Percentiles rank a stretch among this genome's conserved stretches.
Conservation (phyloP, 2,329 filamentous ascomycete genomes). For the Neurospora sp. region DNA sequence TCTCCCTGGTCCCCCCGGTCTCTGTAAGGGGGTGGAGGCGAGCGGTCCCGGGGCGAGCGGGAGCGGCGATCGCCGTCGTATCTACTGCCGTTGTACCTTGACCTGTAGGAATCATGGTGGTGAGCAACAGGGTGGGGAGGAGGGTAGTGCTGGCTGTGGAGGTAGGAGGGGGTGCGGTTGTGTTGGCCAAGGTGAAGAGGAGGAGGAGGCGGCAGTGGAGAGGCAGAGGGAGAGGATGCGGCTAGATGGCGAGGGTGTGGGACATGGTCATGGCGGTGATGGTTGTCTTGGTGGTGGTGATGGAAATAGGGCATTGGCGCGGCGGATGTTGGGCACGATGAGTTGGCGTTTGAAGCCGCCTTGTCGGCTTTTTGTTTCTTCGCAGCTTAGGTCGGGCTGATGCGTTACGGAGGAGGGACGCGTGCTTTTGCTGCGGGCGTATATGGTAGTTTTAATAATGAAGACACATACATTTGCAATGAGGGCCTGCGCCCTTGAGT, state of each 20-base stretch:
- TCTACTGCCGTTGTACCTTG: slow-evolving; percentile 47
- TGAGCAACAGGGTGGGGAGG: slow-evolving; percentile 15
- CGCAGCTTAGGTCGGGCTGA: neutral
- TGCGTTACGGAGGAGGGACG: neutral
- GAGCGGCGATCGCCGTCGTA: slow-evolving; percentile 56
- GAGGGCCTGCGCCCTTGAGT: slow-evolving; percentile 5
- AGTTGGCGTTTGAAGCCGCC: neutral
- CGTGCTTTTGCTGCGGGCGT: neutral
- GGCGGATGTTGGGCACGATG: neutral
- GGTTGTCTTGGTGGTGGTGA: neutral
- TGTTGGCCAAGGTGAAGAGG: slow-evolving; percentile 1
- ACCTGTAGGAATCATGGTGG: slow-evolving; percentile 30
- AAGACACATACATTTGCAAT: slow-evolving; percentile 3
- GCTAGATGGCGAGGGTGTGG: neutral
- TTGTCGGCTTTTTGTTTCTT: neutral
- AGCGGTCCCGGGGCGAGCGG: slow-evolving; percentile 58
- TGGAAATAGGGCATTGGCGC: neutral
- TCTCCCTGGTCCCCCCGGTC: slow-evolving; percentile 29
- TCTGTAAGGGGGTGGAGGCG: slow-evolving; percentile 45
- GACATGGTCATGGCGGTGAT: slow-evolving; percentile 1
- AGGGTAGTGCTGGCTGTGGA: neutral
- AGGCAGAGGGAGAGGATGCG: neutral
- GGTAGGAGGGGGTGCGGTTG: neutral
- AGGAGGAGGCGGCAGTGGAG: neutral
- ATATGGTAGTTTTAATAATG: neutral